Evolutionary conservation across 2,329 filamentous ascomycete genomes (phyloP), one percentile per base, ranked within the genome.

Genomic region (Penicillium sp.): DNA sequence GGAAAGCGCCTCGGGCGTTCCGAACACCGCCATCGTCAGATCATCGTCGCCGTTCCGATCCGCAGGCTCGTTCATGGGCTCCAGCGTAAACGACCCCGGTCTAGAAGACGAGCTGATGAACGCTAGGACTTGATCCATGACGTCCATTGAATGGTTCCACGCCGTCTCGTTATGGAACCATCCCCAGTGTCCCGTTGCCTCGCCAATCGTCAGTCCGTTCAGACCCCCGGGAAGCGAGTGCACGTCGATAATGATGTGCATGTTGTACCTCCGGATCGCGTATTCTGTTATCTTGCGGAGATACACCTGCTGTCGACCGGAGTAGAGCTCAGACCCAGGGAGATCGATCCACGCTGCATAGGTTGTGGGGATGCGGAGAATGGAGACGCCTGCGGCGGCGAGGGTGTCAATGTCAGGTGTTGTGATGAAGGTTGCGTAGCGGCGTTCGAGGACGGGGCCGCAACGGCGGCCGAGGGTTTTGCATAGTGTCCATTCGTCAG

Each of bases 221-320:
- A 65, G 62, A 5, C 71, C 70, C 5, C 70, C 71, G 1, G 70
- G 70, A 1, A 73, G 64, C 1, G 67, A 71, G 50, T 73, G 70
- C 2, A 72, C 55, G n/a, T 72, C 70, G 23, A 73, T 23, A 7
- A 72, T 58, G 15, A 73, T 63, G 26, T 70, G 71, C 70, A 72
- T 73, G 17, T 53, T 54, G 35, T 73, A 65, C 29, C 59, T 62
- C 2, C 52, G 45, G 45, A 72, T 71, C 1, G 69, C 70, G 48
- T 73, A 65, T 15, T 64, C 60, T 0, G 70, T 63, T 15, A 73
- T 71, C 9, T 61, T 44, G 7, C 59, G 60, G 4, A 72, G 57
- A 50, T 70, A 61, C 3, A 29, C n/a, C 4, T 60, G 64, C 50
- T 72, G 71, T 15, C 66, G 60, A 2, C 71, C 71, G 6, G 64